Evolutionary conservation across 495 filamentous ascomycete species (phyloP).

Genomic region (Schizothecium vesticola): DNA sequence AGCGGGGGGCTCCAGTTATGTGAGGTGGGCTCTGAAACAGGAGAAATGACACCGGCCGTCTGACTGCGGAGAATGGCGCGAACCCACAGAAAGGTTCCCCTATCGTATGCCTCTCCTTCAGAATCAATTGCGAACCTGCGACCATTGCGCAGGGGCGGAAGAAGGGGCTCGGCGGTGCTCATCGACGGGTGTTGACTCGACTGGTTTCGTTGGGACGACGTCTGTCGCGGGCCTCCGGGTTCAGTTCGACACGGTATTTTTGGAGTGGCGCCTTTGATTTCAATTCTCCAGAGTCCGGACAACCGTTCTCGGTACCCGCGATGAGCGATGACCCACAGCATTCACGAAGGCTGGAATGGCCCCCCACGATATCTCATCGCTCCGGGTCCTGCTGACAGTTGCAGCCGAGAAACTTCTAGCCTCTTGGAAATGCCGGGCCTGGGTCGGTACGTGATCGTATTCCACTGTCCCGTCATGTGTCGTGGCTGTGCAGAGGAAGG

Average conservation of each 20-base stretch:
- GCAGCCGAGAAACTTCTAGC: background rate
- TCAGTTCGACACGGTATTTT: background rate
- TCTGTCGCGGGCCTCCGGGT: background rate
- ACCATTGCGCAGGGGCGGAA: background rate
- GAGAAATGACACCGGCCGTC: constrained; percentile 3
- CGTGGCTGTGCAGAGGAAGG: background rate
- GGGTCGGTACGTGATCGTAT: background rate
- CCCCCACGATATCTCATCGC: background rate
- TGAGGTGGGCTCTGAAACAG: constrained; percentile 8
- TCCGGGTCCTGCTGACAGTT: background rate
- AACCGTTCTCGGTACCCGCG: background rate
- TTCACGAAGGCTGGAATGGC: background rate
- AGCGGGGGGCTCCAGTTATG: background rate
- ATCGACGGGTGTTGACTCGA: background rate
- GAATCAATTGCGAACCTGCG: background rate
- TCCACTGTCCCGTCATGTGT: background rate
- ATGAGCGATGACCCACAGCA: background rate
- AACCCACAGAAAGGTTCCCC: background rate
- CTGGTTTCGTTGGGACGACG: background rate
- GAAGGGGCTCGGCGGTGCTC: background rate
- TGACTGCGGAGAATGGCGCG: background rate
- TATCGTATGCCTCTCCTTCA: background rate
- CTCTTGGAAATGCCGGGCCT: background rate
- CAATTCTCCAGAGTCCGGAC: background rate
- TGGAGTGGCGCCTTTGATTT: background rate